Base-by-base conservation (phyloP, 2,329 filamentous ascomycete species). In the Cadophora sp. region DNA sequence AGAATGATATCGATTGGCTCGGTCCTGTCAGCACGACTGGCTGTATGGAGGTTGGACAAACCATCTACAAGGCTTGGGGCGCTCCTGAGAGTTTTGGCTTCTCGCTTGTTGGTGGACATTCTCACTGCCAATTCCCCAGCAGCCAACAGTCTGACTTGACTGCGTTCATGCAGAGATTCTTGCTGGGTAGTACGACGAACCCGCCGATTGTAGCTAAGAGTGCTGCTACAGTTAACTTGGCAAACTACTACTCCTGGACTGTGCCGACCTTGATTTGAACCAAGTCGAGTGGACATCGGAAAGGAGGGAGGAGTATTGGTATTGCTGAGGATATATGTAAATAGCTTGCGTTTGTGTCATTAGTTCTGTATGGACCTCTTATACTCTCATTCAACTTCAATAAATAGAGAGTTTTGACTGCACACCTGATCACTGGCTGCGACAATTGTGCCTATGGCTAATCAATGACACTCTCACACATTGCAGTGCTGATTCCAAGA, bases 21-120 rank as follows among this genome's bases (percentile, higher is more conserved):
- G 84, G 85, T 18, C 83, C 82, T 0, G 80, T 83, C 16, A 80
- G 83, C 55, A 83, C 84, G 8, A 86, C 83, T 68, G 83, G 80
- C 7, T 85, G 84, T 73, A 84, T 83, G 82, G 83, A 83, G 59
- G 82, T 81, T 5, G 85, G 80, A 3, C 83, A 83, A 69, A 75
- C 80, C n/a, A 82, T 86, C 36, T 88, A 85, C 72, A 81, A 85
- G 75, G 85, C 83, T 66, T 76, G 85, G 3, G 85, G 84, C 14
- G 83, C 78, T 0, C 78, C 82, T 0, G 83, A 85, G 67, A 81
- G 82, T 72, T 82, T 85, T 76, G 84, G 84, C 0, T 85, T 83
- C 70, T 82, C 81, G 22, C 80, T 83, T 72, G 77, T 81, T 16
- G 82, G 82, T 4, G 79, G 78, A 56, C 81, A 85, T 73, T 75